These are phyloP conservation scores for Xenosphaeropsis pyriputrescens DNA, from an alignment of 2,329 filamentous ascomycete species.

Conservation along the genomic window DNA sequence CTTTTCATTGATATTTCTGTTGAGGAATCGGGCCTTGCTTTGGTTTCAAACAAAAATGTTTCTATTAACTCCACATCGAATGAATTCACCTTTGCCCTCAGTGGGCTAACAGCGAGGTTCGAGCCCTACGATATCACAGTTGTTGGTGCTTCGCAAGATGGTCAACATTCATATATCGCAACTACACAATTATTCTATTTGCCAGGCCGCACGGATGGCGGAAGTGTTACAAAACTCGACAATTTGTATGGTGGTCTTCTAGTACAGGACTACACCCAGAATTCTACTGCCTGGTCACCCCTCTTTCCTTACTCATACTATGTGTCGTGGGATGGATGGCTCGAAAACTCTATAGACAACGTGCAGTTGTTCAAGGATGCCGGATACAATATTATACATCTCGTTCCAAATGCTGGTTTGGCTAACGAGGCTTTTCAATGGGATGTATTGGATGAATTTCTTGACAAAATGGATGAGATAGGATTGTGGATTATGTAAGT, in stretches of 20 bases:
- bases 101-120: slow-evolving; percentile 13
- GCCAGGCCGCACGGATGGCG: slow-evolving; percentile 23
- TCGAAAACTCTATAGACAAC: slow-evolving; percentile 19
- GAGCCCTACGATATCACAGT: slow-evolving; percentile 23
- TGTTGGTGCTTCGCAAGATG: slow-evolving; percentile 15
- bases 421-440: slow-evolving; percentile 23
- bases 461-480: slow-evolving; percentile 25
- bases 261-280: slow-evolving; percentile 19
- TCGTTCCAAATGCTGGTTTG: slow-evolving; percentile 22
- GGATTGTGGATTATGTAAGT: slow-evolving; percentile 28
- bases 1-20: slow-evolving; percentile 16
- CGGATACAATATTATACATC: slow-evolving; percentile 32
- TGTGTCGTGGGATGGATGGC: slow-evolving; percentile 22
- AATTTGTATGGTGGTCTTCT: slow-evolving; percentile 28
- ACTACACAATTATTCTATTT: slow-evolving; percentile 23
- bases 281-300: slow-evolving; percentile 16
- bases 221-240: slow-evolving; percentile 30
- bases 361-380: slow-evolving; percentile 22
- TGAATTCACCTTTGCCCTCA: slow-evolving; percentile 21
- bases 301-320: slow-evolving; percentile 32
- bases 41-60: slow-evolving; percentile 15
- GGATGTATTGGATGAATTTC: slow-evolving; percentile 22
- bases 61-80: slow-evolving; percentile 21
- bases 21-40: slow-evolving; percentile 9
- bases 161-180: slow-evolving; percentile 19